These are phyloP conservation scores for Leccinum uliginosum DNA, from an alignment of 768 basidiomycete species.

Conservation along the genomic window DNA sequence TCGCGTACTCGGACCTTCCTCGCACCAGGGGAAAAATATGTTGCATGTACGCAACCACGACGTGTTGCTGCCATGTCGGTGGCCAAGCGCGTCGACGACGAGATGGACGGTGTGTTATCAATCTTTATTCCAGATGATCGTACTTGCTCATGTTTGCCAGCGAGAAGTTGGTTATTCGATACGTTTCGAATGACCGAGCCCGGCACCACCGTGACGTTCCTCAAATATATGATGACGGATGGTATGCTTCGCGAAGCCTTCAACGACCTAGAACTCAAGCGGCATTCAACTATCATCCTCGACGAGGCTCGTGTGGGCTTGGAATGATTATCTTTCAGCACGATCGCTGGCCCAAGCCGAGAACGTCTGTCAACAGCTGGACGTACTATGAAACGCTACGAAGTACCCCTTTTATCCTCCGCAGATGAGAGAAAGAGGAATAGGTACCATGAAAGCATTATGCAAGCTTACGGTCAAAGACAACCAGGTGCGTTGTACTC, in stretches of 20 bases:
- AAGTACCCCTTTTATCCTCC: no score
- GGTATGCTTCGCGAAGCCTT: constrained; percentile 99
- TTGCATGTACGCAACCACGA: constrained; percentile 96
- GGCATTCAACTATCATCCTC: constrained; percentile 98
- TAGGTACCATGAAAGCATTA: no score
- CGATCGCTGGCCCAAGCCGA: no score
- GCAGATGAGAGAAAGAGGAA: no score
- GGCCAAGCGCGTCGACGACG: constrained; percentile 96
- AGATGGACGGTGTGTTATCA: constrained; percentile 84
- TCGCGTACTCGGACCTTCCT: constrained; percentile 88
- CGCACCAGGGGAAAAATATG: constrained; percentile 85
- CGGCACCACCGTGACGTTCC: constrained; percentile 90
- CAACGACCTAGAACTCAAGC: constrained; percentile 85
- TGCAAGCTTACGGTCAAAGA: no score
- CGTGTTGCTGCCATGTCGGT: constrained; percentile 98
- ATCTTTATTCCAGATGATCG: background rate
- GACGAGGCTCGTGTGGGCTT: constrained; percentile 99
- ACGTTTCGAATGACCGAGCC: constrained; percentile 83
- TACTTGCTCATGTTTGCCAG: constrained; percentile 6
- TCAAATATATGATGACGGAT: constrained; percentile 99
- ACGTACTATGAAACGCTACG: no score
- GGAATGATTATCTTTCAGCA: no score
- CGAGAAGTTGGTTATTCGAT: constrained; percentile 97
- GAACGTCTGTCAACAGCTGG: no score
- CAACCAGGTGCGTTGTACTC: no score